Conservation (phyloP, 2,329 filamentous ascomycete species). For the Ceratocystis variospora region DNA sequence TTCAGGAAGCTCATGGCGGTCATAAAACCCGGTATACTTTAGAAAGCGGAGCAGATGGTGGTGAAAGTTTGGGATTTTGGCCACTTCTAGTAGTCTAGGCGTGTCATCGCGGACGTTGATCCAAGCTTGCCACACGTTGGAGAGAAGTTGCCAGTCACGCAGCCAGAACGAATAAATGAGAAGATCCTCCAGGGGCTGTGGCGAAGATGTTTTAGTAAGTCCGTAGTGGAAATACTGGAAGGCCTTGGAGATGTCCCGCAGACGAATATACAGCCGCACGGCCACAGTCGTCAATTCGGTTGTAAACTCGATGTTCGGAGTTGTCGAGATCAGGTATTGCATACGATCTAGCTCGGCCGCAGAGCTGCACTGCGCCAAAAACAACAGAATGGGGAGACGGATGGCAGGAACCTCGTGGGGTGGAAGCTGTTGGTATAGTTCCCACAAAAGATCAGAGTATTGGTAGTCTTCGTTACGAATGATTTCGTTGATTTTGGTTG, state of each 20-base stretch:
- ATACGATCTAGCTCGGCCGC: constrained; percentile 18
- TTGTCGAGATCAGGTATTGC: constrained; percentile 16
- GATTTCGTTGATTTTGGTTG: constrained; percentile 8
- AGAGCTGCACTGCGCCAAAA: constrained; percentile 17
- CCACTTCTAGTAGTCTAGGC: constrained; percentile 10
- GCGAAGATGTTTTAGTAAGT: constrained; percentile 12
- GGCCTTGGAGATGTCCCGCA: constrained; percentile 17
- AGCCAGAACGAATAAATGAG: constrained; percentile 18
- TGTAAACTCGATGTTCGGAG: constrained; percentile 14
- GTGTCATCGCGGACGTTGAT: constrained; percentile 13
- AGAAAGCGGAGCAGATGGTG: constrained; percentile 5
- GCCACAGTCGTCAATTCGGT: constrained; percentile 16
- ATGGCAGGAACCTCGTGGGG: not conserved
- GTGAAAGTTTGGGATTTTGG: constrained; percentile 15
- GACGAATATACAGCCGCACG: constrained; percentile 17
- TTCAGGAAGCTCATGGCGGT: not conserved
- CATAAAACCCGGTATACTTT: constrained; percentile 10
- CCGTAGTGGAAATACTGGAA: constrained; percentile 17
- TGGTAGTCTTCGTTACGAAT: constrained; percentile 16
- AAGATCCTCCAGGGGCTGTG: constrained; percentile 16
- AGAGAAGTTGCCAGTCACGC: constrained; percentile 15
- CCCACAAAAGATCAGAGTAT: constrained; percentile 17
- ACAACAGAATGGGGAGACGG: constrained; percentile 13
- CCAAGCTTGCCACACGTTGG: constrained; percentile 16
- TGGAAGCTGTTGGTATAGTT: constrained; percentile 7